Evolutionary conservation across 176 grass and related monocot genomes (phyloP).

Genomic region (Carex littledalei): DNA sequence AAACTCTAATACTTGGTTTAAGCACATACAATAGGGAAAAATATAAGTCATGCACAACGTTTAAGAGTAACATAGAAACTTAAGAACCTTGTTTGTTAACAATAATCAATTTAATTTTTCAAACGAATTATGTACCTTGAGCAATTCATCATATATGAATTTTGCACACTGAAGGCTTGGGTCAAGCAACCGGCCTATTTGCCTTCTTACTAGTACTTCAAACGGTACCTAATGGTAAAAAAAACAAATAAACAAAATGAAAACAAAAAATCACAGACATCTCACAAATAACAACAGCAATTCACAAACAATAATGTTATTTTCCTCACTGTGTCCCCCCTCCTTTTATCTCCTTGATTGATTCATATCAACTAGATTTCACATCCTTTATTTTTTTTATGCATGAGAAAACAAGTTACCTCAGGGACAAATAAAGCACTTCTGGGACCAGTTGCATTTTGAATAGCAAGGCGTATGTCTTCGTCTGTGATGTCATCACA

Average conservation of each 20-base stretch:
- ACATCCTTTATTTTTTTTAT: background rate
- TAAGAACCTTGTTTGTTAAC: background rate
- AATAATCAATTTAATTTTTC: background rate
- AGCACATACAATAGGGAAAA: background rate
- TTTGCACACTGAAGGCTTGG: slow-evolving; percentile 93
- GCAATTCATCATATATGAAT: slow-evolving; percentile 91
- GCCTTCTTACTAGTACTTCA: slow-evolving; percentile 89
- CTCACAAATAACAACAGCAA: background rate
- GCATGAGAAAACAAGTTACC: slow-evolving; percentile 32
- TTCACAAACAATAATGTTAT: background rate
- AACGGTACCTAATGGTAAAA: slow-evolving; percentile 67
- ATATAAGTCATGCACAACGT: background rate
- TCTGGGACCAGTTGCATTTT: slow-evolving; percentile 92
- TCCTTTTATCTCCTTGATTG: background rate
- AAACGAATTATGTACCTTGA: slow-evolving; percentile 44
- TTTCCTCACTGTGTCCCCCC: background rate
- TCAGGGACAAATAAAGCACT: slow-evolving; percentile 95
- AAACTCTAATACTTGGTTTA: background rate
- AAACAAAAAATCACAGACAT: background rate
- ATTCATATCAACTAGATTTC: background rate
- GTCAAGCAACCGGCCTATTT: slow-evolving; percentile 87
- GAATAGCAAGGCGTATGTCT: slow-evolving; percentile 96
- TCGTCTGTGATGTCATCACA: slow-evolving; percentile 96
- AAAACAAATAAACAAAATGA: background rate
- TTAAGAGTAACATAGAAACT: background rate